Evolutionary conservation across 257 asterid genomes (phyloP).

Genomic region (Ilex asprella): DNA sequence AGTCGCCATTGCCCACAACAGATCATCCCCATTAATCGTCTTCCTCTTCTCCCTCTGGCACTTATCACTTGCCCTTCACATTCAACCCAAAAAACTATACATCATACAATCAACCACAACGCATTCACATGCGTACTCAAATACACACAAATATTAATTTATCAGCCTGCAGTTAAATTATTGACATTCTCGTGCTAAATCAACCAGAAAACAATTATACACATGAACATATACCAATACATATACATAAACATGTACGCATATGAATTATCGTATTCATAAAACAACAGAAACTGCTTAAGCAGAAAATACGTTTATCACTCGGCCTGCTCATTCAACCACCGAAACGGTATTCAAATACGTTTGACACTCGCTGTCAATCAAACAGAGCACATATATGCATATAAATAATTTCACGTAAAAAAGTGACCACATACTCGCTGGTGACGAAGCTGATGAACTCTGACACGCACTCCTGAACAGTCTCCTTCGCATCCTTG

Average conservation of each 20-base stretch:
- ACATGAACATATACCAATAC: too few relatives aligned
- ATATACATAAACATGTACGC: too few relatives aligned
- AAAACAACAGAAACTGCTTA: background rate
- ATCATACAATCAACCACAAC: background rate
- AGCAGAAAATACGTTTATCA: background rate
- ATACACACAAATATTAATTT: too few relatives aligned
- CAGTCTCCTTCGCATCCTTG: slow-evolving; percentile 80
- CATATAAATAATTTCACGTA: background rate
- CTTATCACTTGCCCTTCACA: slow-evolving; percentile 80
- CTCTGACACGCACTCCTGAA: slow-evolving; percentile 84
- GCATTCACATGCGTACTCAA: too few relatives aligned
- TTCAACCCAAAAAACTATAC: slow-evolving; percentile 12
- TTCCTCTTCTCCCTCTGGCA: slow-evolving; percentile 89
- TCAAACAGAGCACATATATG: too few relatives aligned
- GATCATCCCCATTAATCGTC: slow-evolving; percentile 88
- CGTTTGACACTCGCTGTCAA: too few relatives aligned
- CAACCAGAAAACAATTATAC: too few relatives aligned
- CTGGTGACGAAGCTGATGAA: slow-evolving; percentile 83
- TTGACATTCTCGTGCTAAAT: too few relatives aligned
- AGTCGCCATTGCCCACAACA: slow-evolving; percentile 90
- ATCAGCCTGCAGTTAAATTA: too few relatives aligned
- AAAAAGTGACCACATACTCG: slow-evolving; percentile 42
- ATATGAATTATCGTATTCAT: too few relatives aligned
- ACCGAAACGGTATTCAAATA: too few relatives aligned
- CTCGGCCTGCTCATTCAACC: too few relatives aligned